Base-by-base conservation (phyloP, 2,329 filamentous ascomycete genomes). In the Dichotomopilus funicola region DNA sequence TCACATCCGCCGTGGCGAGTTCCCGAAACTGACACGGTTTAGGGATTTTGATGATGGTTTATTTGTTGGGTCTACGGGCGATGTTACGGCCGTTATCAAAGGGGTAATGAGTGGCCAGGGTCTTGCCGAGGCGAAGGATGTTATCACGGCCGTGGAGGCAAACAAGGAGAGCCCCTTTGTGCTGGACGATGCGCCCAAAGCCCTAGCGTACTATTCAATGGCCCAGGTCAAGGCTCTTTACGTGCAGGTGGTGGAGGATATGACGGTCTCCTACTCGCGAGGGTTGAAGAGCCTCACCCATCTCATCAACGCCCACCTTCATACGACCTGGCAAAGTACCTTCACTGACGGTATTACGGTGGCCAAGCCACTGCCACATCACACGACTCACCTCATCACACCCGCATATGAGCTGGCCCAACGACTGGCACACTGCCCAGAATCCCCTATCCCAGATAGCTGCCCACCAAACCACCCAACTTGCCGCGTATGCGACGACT, bases 241-340 rank as follows among this genome's bases (percentile, higher is more conserved):
- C 70, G 73, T 78, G 34, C 76, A 80, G 42, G 76, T 96, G 49
- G 80, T 79, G 19, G 80, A 88, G 50, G 80, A 81, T 53, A 76
- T 90, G 42, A 68, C 73, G 5, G 74, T 77, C 37, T 75, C 78
- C 53, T 78, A 78, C 11, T 78, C 81, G 35, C 75, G 78, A 46
- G 89, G 87, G 2, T 75, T 92, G 31, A 72, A 73, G 53, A 75
- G 79, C 50, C 80, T 97, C 37, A 86, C 87, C 56, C 75, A 81
- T 46, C 79, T 97, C 57, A 88, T 96, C 67, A 91, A 88, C 65
- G 80, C 86, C 2, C 94, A 97, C 69, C 78, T 97, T 4, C 91
- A 96, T 68, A 79, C 80, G 53, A 87, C 85, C 9, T 97, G 94
- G 82, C 90, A 95, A 66, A 88, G 86, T 63, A 78, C 78, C 27